Evolutionary conservation across 441 rosid genomes (phyloP), one percentile per base, ranked within the genome.

Genomic region (Kokia cookei): DNA sequence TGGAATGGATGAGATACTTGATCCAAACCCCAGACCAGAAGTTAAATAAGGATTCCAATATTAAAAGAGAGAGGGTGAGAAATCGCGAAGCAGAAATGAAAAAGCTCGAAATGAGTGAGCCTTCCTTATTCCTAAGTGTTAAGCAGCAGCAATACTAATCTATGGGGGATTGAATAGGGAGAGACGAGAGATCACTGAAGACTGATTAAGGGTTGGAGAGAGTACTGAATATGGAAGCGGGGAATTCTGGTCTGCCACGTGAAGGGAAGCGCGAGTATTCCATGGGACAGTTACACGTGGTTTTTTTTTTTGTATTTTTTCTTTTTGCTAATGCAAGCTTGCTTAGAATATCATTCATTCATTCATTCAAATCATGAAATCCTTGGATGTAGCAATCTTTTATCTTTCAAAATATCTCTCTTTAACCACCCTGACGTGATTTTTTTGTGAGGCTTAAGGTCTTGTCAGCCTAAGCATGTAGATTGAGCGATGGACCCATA

Each of bases 171-270:
- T 59, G 9, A 12, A 69, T n/a, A 50, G 9, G 2, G 45, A 29
- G 27, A 5, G 72, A 22, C 10, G 40, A 60, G 42, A 60, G 65
- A 29, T 58, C 29, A 27, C 14, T 1, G 71, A 37, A 14, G 27
- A 7, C 17, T 7, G 51, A 65, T 42, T 17, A 62, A 13, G 51
- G 72, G 27, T 69, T 22, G 60, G 40, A 27, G 43, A 29, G 43
- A 14, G 1, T 60, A 60, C 10, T 7, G 65, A 60, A 60, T 60
- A 60, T 37, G 5, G 76, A 69, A 82, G 78, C 65, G 71, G 45
- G 78, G 79, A 64, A 70, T 35, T 81, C 48, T 19, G 35, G 89
- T 72, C 84, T 71, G 89, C 87, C 97, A 90, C 93, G 94, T 92
- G 95, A 87, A 84, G 76, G 86, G 86, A 73, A 14, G 59, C 63